Percentiles rank a stretch among this genome's conserved stretches.
Evolutionary conservation across 2,329 filamentous ascomycete species (phyloP).

Genomic region (Saccharata proteae): DNA sequence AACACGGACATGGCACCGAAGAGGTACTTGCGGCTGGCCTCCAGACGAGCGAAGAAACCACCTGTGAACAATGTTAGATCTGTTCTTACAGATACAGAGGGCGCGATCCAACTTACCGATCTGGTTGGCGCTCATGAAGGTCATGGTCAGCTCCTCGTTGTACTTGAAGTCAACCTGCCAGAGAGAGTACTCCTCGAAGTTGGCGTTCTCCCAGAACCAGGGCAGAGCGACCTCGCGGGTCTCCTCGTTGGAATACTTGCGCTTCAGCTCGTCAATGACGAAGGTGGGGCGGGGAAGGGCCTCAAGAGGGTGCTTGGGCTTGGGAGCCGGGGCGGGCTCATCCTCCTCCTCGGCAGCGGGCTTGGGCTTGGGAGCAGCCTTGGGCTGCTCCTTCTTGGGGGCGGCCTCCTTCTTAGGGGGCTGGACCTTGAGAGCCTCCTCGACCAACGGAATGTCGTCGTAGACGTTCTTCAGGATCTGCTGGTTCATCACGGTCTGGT

Average conservation of each 20-base stretch:
- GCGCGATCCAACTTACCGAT: conserved; percentile 46
- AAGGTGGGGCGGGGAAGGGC: conserved; percentile 67
- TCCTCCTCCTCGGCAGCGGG: conserved; percentile 50
- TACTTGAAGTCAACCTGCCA: conserved; percentile 98
- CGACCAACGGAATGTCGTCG: conserved; percentile 64
- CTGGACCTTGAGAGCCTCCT: conserved; percentile 62
- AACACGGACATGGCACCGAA: conserved; percentile 88
- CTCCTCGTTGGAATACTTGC: conserved; percentile 94
- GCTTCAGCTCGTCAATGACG: conserved; percentile 95
- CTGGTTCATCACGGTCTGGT: conserved; percentile 86
- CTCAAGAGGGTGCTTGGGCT: conserved; percentile 95
- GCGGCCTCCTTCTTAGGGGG: conserved; percentile 64
- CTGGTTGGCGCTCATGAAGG: conserved; percentile 99
- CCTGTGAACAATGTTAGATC: conserved; percentile 28
- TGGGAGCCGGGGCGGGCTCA: conserved; percentile 53
- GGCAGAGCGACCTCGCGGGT: conserved; percentile 70
- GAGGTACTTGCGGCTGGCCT: conserved; percentile 95
- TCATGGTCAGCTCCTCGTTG: conserved; percentile 91
- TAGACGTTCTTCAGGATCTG: conserved; percentile 75
- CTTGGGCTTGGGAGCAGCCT: conserved; percentile 39
- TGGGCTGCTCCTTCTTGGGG: conserved; percentile 48
- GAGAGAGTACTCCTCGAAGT: conserved; percentile 89
- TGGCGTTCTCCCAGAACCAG: conserved; percentile 97
- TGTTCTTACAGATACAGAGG: not conserved
- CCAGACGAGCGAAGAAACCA: conserved; percentile 95